Conservation (phyloP, 768 basidiomycete species). For the Kwoniella heveanensis region DNA sequence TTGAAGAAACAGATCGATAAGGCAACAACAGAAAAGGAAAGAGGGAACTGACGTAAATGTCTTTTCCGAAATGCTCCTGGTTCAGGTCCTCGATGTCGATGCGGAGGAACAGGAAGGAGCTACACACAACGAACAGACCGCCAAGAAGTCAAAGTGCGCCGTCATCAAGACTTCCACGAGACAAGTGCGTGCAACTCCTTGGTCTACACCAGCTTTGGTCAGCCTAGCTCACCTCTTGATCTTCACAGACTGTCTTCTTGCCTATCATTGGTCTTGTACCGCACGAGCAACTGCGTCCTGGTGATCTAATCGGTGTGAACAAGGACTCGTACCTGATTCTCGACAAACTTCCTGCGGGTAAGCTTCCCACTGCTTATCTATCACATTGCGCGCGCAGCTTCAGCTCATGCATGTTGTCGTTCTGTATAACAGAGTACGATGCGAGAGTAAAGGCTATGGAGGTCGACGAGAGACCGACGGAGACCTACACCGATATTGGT, state of each 20-base stretch:
- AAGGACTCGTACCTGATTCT: slow-evolving; percentile 98
- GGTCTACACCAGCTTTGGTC: neutral
- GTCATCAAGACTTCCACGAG: slow-evolving; percentile 99
- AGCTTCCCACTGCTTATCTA: slow-evolving; percentile 13
- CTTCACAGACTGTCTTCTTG: slow-evolving; percentile 78
- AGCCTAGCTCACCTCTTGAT: neutral
- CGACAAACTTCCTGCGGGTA: slow-evolving; percentile 78
- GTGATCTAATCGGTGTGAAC: slow-evolving; percentile 97
- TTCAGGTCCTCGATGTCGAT: slow-evolving; percentile 88
- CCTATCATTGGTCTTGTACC: slow-evolving; percentile 97
- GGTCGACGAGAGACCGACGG: slow-evolving; percentile 96
- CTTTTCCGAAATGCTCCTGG: neutral
- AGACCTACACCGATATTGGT: slow-evolving; percentile 90
- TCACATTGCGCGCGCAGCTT: too few species aligned
- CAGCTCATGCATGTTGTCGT: neutral
- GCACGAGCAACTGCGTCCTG: slow-evolving; percentile 81
- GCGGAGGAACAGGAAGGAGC: slow-evolving; percentile 92
- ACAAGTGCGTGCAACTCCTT: slow-evolving; percentile 63
- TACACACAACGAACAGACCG: slow-evolving; percentile 92
- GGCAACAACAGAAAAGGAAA: too few species aligned
- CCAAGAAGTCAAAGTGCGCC: slow-evolving; percentile 95
- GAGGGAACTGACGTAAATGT: too few species aligned
- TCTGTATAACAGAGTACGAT: slow-evolving; percentile 73
- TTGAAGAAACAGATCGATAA: too few species aligned
- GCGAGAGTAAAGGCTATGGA: slow-evolving; percentile 99